Evolutionary conservation across 371 early-diverging fungal species (phyloP).

Genomic region (Circinella umbellata): DNA sequence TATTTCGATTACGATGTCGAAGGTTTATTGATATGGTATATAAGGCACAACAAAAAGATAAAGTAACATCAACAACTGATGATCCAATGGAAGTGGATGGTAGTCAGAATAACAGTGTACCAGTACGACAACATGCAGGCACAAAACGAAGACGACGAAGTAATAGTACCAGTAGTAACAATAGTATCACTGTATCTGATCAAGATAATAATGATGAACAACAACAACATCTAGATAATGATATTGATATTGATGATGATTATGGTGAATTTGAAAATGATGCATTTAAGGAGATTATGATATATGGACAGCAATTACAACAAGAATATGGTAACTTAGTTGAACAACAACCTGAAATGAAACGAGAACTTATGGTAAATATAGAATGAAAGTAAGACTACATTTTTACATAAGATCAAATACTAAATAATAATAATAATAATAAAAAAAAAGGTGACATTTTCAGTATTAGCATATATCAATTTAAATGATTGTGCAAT

Average conservation of each 20-base stretch:
- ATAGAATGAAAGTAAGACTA: constrained; percentile 26
- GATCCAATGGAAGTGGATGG: constrained; percentile 20
- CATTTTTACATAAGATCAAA: too few species aligned
- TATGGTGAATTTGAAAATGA: not conserved
- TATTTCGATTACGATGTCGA: constrained; percentile 77
- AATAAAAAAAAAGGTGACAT: constrained; percentile 53
- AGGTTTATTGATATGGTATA: constrained; percentile 82
- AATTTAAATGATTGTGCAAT: constrained; percentile 58
- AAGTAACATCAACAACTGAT: not conserved
- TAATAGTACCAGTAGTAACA: not conserved
- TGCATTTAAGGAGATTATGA: not conserved
- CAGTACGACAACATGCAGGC: constrained; percentile 23
- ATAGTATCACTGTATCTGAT: not conserved
- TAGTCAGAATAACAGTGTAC: constrained; percentile 17
- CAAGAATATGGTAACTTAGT: constrained; percentile 53
- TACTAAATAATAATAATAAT: too few species aligned
- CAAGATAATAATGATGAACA: not conserved
- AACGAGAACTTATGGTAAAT: constrained; percentile 14
- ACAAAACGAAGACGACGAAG: constrained; percentile 35
- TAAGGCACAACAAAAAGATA: constrained; percentile 5
- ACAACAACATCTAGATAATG: not conserved
- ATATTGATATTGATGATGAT: not conserved
- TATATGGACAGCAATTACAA: constrained; percentile 72
- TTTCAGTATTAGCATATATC: constrained; percentile 78
- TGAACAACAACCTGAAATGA: constrained; percentile 12